Conservation (phyloP, 768 basidiomycete genomes). For the Crepidotus variabilis region DNA sequence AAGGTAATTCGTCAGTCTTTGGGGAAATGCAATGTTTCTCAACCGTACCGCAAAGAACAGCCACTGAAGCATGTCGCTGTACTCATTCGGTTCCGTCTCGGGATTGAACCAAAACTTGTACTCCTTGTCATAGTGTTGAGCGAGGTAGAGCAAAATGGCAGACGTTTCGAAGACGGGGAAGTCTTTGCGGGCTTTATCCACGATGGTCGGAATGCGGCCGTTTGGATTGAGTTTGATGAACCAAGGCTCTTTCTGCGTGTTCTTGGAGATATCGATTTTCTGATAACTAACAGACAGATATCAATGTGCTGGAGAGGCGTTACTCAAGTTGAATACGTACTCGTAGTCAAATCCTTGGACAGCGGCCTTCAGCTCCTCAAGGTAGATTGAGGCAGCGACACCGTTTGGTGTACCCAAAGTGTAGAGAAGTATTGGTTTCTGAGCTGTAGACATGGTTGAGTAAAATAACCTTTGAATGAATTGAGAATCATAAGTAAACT, state of each 20-base stretch:
- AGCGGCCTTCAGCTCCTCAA: slow-evolving; percentile 60
- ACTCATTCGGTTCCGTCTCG: slow-evolving; percentile 47
- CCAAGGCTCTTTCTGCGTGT: slow-evolving; percentile 74
- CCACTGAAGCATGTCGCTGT: slow-evolving; percentile 80
- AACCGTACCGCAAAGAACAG: slow-evolving; percentile 69
- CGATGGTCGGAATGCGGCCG: slow-evolving; percentile 65
- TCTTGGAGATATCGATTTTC: slow-evolving; percentile 54
- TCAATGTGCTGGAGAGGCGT: not conserved
- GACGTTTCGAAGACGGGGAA: slow-evolving; percentile 75
- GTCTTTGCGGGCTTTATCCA: slow-evolving; percentile 56
- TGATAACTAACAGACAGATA: slow-evolving; percentile 33
- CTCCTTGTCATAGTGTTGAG: slow-evolving; percentile 78
- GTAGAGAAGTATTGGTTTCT: slow-evolving; percentile 48
- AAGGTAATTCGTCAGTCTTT: not conserved
- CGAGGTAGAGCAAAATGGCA: slow-evolving; percentile 82
- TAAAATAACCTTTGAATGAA: too few relatives aligned
- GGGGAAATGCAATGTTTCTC: not conserved
- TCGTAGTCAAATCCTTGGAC: slow-evolving; percentile 51
- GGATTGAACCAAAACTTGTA: slow-evolving; percentile 64
- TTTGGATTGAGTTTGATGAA: slow-evolving; percentile 75
- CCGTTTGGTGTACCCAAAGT: slow-evolving; percentile 62
- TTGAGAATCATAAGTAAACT: too few relatives aligned
- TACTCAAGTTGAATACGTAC: slow-evolving; percentile 23
- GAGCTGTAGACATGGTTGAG: slow-evolving; percentile 24
- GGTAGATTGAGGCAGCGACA: slow-evolving; percentile 41